Evolutionary conservation across 2,329 filamentous ascomycete species (phyloP).

Genomic region (Trichoderma sp.): DNA sequence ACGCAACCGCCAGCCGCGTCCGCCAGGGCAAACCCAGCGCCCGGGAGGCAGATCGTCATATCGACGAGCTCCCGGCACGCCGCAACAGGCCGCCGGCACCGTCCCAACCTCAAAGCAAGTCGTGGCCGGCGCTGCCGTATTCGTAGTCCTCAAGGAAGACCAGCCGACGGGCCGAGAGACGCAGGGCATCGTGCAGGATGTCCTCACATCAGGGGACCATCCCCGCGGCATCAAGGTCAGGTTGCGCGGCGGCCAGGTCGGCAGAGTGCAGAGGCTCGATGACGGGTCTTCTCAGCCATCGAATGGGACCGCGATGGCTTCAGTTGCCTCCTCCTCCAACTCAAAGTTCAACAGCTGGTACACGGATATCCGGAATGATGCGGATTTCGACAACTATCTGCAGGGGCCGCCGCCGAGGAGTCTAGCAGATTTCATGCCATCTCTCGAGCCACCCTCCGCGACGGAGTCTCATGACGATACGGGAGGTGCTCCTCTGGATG

Average conservation of each 20-base stretch:
- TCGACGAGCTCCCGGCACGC: conserved; percentile 36
- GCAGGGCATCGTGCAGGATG: conserved; percentile 63
- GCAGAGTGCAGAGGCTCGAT: conserved; percentile 68
- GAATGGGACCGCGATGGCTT: conserved; percentile 10
- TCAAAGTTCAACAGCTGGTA: conserved; percentile 39
- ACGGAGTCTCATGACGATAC: neutral
- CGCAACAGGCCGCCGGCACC: conserved; percentile 42
- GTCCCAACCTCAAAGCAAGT: conserved; percentile 58
- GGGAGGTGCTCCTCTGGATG: neutral
- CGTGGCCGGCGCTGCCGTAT: conserved; percentile 63
- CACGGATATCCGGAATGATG: conserved; percentile 42
- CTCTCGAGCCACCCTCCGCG: conserved; percentile 1
- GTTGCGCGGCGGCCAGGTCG: conserved; percentile 69
- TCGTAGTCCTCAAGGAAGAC: conserved; percentile 75
- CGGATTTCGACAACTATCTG: conserved; percentile 38
- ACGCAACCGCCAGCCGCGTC: conserved; percentile 40
- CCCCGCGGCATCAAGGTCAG: conserved; percentile 79
- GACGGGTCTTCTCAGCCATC: conserved; percentile 27
- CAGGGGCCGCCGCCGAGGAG: conserved; percentile 46
- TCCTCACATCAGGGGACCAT: conserved; percentile 74
- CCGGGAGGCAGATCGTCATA: conserved; percentile 18
- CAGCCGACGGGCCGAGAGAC: conserved; percentile 75
- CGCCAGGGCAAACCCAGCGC: conserved; percentile 33
- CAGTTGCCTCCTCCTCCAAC: conserved; percentile 14
- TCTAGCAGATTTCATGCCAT: conserved; percentile 52